Conservation (phyloP, 257 asterid genomes). For the Parsonsia alboflavescens region DNA sequence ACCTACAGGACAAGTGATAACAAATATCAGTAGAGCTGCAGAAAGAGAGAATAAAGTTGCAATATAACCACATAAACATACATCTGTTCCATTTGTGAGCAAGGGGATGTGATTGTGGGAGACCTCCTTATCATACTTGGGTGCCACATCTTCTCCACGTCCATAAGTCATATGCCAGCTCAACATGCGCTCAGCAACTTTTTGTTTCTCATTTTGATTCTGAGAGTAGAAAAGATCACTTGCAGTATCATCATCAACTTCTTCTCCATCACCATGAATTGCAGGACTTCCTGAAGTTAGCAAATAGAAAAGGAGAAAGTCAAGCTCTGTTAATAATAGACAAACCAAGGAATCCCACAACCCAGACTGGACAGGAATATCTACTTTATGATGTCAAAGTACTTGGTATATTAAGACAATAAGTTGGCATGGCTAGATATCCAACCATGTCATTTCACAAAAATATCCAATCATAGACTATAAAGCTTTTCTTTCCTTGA, state of each 20-base stretch:
- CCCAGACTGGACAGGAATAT: not conserved
- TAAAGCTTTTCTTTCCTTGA: not conserved
- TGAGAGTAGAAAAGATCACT: conserved; percentile 52
- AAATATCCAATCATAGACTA: not conserved
- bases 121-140: conserved; percentile 88
- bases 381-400: too few relatives aligned
- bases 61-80: conserved; percentile 32
- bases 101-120: conserved; percentile 85
- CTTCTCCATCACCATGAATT: conserved; percentile 72
- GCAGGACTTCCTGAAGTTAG: conserved; percentile 76
- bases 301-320: not conserved
- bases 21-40: conserved; percentile 8
- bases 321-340: not conserved
- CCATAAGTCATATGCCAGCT: conserved; percentile 92
- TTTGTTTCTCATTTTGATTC: conserved; percentile 63
- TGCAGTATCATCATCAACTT: conserved; percentile 53
- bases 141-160: conserved; percentile 63
- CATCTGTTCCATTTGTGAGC: conserved; percentile 97
- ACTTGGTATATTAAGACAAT: too few relatives aligned
- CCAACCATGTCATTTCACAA: not conserved
- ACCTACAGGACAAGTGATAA: conserved; percentile 41
- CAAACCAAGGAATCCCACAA: not conserved
- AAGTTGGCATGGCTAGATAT: not conserved
- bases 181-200: conserved; percentile 84
- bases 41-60: conserved; percentile 7